phyloP scores from a whole-genome alignment of 108 stramenopile genomes.

The Craspedostauros australis region DNA sequence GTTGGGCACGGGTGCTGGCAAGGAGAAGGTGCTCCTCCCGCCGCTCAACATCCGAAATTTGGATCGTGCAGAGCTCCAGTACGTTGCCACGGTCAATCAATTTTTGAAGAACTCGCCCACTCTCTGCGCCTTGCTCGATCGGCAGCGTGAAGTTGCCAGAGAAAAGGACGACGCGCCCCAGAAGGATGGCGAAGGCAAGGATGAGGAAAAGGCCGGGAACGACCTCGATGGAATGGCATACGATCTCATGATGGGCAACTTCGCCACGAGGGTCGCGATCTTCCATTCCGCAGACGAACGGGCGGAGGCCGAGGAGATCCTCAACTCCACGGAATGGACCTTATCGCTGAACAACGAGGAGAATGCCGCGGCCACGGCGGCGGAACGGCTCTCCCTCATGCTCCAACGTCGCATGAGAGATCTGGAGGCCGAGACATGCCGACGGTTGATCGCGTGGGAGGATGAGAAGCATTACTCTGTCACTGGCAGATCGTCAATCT shows the following conservation, averaged over 20 bases:
- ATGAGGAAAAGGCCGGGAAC: constrained; percentile 44
- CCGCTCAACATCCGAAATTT: constrained; percentile 71
- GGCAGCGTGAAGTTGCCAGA: constrained; percentile 48
- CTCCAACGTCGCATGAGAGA: constrained; percentile 81
- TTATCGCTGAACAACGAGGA: constrained; percentile 42
- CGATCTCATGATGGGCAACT: constrained; percentile 88
- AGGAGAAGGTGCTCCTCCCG: constrained; percentile 35
- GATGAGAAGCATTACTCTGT: constrained; percentile 79
- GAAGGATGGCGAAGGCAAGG: constrained; percentile 21
- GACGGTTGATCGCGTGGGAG: constrained; percentile 87
- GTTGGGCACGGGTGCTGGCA: constrained; percentile 26
- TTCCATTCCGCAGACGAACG: constrained; percentile 71
- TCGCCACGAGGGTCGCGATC: constrained; percentile 59
- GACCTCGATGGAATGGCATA: constrained; percentile 67
- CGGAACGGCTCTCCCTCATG: constrained; percentile 55
- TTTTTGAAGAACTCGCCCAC: constrained; percentile 55
- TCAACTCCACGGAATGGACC: constrained; percentile 68
- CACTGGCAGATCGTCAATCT: constrained; percentile 21
- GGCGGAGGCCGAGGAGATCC: constrained; percentile 74
- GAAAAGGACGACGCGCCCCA: constrained; percentile 15
- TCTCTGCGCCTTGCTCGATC: constrained; percentile 64
- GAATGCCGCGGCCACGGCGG: constrained; percentile 53
- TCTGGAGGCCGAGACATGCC: constrained; percentile 83
- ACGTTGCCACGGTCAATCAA: constrained; percentile 72
- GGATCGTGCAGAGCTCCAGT: constrained; percentile 78